Conservation (phyloP, 2,329 filamentous ascomycete genomes). For the Fusarium concolor region DNA sequence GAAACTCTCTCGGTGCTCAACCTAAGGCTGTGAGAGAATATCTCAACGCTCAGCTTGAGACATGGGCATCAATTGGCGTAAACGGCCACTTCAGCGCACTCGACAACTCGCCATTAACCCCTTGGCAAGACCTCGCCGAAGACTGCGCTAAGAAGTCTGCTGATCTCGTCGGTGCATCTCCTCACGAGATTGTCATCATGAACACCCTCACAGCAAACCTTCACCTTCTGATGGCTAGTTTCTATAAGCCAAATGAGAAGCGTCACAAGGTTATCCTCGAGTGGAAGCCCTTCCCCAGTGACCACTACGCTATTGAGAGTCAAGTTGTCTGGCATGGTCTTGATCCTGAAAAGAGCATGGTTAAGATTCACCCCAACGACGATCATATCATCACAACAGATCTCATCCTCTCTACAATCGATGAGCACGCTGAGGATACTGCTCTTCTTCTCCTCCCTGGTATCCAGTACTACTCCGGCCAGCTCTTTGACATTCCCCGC, state of each 20-base stretch:
- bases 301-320: conserved; percentile 86
- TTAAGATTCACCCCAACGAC: conserved; percentile 76
- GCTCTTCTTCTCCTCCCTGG: conserved; percentile 85
- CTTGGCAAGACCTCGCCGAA: conserved; percentile 84
- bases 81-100: conserved; percentile 83
- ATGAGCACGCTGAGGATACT: conserved; percentile 76
- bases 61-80: conserved; percentile 87
- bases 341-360: conserved; percentile 74
- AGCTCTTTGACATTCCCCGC: conserved; percentile 82
- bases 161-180: conserved; percentile 77
- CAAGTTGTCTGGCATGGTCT: conserved; percentile 79
- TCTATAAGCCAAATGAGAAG: conserved; percentile 76
- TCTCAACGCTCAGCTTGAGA: conserved; percentile 78
- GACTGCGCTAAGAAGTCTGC: conserved; percentile 77
- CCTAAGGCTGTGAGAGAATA: conserved; percentile 75
- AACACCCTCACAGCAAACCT: conserved; percentile 86
- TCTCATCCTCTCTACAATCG: conserved; percentile 78
- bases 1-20: conserved; percentile 89
- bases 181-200: conserved; percentile 86
- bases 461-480: conserved; percentile 92
- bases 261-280: conserved; percentile 87
- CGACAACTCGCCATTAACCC: conserved; percentile 72
- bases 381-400: conserved; percentile 74
- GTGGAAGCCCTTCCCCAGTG: conserved; percentile 89
- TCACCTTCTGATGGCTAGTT: conserved; percentile 85